Conservation (phyloP, 1,284 basidiomycete genomes). For the Sporisorium iseilematis-ciliati region DNA sequence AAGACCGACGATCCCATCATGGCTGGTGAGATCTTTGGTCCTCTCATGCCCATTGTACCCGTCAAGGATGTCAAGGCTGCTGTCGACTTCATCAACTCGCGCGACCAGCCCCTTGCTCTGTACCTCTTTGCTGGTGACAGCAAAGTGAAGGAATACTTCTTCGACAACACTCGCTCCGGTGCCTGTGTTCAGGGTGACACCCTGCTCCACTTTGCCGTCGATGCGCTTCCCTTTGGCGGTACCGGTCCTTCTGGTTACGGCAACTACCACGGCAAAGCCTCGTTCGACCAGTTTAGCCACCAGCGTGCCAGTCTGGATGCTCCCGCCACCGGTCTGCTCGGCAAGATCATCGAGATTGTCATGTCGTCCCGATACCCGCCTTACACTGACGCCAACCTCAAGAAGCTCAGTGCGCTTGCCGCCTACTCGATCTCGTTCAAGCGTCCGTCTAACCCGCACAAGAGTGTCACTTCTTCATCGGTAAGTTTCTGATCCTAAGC, state of each 20-base stretch:
- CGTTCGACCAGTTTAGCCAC: constrained; percentile 74
- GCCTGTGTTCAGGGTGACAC: constrained; percentile 54
- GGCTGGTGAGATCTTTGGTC: constrained; percentile 82
- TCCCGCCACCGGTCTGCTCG: constrained; percentile 70
- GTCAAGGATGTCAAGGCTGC: constrained; percentile 72
- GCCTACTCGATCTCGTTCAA: constrained; percentile 45
- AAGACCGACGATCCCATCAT: constrained; percentile 74
- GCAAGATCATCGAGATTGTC: constrained; percentile 66
- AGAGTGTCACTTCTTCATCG: constrained; percentile 38
- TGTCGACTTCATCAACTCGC: constrained; percentile 68
- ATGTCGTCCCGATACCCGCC: constrained; percentile 70
- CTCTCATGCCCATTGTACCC: constrained; percentile 81
- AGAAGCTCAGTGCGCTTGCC: constrained; percentile 52
- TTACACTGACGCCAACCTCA: constrained; percentile 60
- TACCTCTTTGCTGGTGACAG: constrained; percentile 80
- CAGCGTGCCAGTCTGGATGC: constrained; percentile 71
- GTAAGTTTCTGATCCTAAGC: constrained; percentile 31
- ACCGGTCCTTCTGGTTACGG: constrained; percentile 72
- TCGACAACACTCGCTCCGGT: constrained; percentile 62
- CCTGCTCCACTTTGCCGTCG: constrained; percentile 72
- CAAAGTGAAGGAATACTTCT: constrained; percentile 75
- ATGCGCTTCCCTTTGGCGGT: constrained; percentile 74
- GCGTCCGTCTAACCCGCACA: constrained; percentile 60
- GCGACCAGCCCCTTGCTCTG: constrained; percentile 81
- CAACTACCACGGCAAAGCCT: constrained; percentile 72